Conservation (phyloP, 192 early-diverging fungal genomes). For the Funneliformis mosseae region DNA sequence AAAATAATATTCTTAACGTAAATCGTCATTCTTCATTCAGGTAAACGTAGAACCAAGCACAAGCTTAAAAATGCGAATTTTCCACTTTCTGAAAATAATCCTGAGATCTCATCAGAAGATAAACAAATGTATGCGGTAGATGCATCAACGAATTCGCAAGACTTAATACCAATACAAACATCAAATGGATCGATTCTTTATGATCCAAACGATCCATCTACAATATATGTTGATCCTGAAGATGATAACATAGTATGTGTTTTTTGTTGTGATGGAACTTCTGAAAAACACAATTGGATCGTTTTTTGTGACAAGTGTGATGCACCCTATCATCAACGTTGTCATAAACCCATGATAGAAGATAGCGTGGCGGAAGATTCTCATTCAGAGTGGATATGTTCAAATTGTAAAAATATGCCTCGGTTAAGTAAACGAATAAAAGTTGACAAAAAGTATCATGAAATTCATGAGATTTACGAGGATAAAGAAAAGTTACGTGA, state of each 20-base stretch:
- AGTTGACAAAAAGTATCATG: neutral
- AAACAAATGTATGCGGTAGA: no score
- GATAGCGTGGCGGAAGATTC: slow-evolving; percentile 21
- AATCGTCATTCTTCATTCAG: neutral
- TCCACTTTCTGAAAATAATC: neutral
- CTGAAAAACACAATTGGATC: slow-evolving; percentile 37
- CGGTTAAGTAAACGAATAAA: slow-evolving; percentile 17
- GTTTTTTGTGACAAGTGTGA: slow-evolving; percentile 40
- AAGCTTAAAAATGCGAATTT: neutral
- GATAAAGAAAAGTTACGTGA: neutral
- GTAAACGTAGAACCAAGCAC: neutral
- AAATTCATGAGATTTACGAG: neutral
- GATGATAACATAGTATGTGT: slow-evolving; percentile 32
- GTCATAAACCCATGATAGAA: slow-evolving; percentile 38
- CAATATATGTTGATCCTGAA: neutral
- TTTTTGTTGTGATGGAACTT: slow-evolving; percentile 35
- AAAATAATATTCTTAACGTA: no score
- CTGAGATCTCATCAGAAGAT: no score
- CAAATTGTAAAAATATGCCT: slow-evolving; percentile 19
- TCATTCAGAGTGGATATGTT: slow-evolving; percentile 36
- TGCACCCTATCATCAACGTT: slow-evolving; percentile 40
- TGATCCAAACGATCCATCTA: neutral
- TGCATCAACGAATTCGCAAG: no score
- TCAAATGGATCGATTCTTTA: neutral
- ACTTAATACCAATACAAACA: no score